A percentile compares a stretch with the other conserved stretches of the same genome.
These are phyloP conservation scores for Paramecium tetraurelia DNA, from an alignment of 73 alveolate genomes.

Conservation along the genomic window DNA sequence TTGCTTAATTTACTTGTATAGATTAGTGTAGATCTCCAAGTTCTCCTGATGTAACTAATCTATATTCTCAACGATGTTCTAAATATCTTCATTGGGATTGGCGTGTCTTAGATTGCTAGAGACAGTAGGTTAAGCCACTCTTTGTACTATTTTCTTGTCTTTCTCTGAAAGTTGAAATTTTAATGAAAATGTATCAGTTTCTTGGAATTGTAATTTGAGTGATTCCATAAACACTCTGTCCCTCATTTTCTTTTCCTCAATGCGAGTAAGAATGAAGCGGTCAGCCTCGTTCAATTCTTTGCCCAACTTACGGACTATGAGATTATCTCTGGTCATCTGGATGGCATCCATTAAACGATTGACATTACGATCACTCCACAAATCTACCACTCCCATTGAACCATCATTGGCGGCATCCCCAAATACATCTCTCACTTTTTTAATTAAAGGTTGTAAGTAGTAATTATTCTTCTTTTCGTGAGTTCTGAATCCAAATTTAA, in stretches of 20 bases:
- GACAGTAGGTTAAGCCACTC: not conserved
- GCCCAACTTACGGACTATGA: not conserved
- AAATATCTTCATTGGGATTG: not conserved
- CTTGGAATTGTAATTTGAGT: not conserved
- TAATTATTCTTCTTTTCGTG: slow-evolving; percentile 16
- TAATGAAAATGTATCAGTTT: not conserved
- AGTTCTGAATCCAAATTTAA: slow-evolving; percentile 16
- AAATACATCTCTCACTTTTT: not conserved
- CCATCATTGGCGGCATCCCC: slow-evolving; percentile 34
- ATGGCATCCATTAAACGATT: slow-evolving; percentile 33
- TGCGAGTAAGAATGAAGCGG: not conserved
- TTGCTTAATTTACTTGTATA: not conserved
- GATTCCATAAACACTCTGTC: slow-evolving; percentile 32
- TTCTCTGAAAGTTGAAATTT: not conserved
- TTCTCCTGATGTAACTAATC: not conserved
- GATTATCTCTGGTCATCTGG: not conserved
- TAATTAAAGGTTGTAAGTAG: slow-evolving; percentile 1
- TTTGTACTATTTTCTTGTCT: not conserved
- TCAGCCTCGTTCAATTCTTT: slow-evolving; percentile 11
- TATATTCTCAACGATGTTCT: not conserved
- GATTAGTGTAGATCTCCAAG: not conserved
- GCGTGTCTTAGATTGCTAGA: not conserved
- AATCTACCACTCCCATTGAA: slow-evolving; percentile 17
- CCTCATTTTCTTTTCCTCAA: not conserved
- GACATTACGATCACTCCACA: slow-evolving; percentile 32